phyloP scores from a whole-genome alignment of 768 basidiomycete genomes.

The Rhodotorula toruloides region DNA sequence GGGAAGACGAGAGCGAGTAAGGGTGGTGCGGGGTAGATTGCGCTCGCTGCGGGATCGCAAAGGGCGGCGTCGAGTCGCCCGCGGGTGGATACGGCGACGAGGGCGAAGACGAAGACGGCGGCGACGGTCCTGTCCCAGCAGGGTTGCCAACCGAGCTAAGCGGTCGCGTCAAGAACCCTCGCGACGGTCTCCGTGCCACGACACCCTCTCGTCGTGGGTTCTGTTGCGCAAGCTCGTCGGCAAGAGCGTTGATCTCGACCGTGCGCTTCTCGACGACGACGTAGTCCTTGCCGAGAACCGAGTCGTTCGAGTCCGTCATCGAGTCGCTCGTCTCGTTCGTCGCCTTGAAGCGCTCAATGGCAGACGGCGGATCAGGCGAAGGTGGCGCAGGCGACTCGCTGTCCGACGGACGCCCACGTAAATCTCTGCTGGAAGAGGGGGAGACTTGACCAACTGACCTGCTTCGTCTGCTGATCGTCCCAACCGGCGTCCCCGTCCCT shows the following conservation, averaged over 20 bases:
- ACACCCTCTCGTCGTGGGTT: conserved; percentile 45
- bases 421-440: too few relatives aligned
- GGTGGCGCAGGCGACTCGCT: conserved; percentile 23
- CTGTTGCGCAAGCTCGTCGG: conserved; percentile 58
- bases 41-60: conserved; percentile 40
- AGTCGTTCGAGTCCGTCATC: conserved; percentile 50
- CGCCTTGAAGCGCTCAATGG: conserved; percentile 22
- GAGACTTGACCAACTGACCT: background rate
- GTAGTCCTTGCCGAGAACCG: conserved; percentile 60
- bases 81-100: conserved; percentile 44
- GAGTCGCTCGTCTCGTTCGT: conserved; percentile 40
- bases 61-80: conserved; percentile 47
- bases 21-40: conserved; percentile 31
- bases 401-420: too few relatives aligned
- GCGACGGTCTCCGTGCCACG: conserved; percentile 44
- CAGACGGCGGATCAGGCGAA: conserved; percentile 32
- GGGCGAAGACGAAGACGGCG: conserved; percentile 42
- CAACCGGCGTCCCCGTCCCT: background rate
- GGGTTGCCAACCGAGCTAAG: conserved; percentile 44
- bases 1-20: conserved; percentile 35
- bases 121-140: conserved; percentile 42
- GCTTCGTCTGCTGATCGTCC: background rate
- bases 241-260: conserved; percentile 83
- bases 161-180: conserved; percentile 39
- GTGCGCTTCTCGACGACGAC: conserved; percentile 88